Conservation (phyloP, 2,329 filamentous ascomycete genomes). For the Pochonia chlamydosporia region DNA sequence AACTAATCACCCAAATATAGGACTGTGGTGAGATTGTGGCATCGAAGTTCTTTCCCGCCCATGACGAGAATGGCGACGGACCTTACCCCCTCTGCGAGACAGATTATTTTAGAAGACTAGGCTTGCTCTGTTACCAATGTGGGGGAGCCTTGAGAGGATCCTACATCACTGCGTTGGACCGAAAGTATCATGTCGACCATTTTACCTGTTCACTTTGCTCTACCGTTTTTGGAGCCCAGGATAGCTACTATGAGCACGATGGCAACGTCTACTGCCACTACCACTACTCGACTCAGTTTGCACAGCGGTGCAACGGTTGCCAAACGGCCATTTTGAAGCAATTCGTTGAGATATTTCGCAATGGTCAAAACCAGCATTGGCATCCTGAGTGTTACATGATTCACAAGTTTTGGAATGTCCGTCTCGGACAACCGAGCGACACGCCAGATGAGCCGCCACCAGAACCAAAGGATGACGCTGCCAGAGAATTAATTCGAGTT, state of each 20-base stretch:
- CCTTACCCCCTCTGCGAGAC: conserved; percentile 97
- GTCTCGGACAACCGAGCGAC: conserved; percentile 61
- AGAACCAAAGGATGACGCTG: conserved; percentile 47
- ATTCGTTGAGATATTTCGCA: conserved; percentile 97
- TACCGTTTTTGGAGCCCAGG: conserved; percentile 95
- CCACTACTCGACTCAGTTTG: conserved; percentile 96
- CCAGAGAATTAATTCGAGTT: conserved; percentile 69
- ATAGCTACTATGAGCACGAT: conserved; percentile 98
- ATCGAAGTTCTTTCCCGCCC: conserved; percentile 97
- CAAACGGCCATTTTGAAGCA: conserved; percentile 97
- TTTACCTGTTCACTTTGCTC: conserved; percentile 97
- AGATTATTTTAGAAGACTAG: conserved; percentile 91
- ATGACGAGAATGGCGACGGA: conserved; percentile 75
- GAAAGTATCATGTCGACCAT: conserved; percentile 98
- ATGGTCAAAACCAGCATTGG: conserved; percentile 98
- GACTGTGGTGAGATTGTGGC: conserved; percentile 96
- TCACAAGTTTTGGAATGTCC: conserved; percentile 99
- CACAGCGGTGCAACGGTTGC: conserved; percentile 92
- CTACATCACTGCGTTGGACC: conserved; percentile 95
- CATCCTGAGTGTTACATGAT: conserved; percentile 99
- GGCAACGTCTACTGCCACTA: conserved; percentile 96
- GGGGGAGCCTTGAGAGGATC: conserved; percentile 89
- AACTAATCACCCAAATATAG: conserved; percentile 38
- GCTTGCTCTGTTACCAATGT: conserved; percentile 86
- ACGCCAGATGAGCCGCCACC: conserved; percentile 34